Base-by-base conservation (phyloP, 768 basidiomycete genomes). In the Lyophyllum atratum region DNA sequence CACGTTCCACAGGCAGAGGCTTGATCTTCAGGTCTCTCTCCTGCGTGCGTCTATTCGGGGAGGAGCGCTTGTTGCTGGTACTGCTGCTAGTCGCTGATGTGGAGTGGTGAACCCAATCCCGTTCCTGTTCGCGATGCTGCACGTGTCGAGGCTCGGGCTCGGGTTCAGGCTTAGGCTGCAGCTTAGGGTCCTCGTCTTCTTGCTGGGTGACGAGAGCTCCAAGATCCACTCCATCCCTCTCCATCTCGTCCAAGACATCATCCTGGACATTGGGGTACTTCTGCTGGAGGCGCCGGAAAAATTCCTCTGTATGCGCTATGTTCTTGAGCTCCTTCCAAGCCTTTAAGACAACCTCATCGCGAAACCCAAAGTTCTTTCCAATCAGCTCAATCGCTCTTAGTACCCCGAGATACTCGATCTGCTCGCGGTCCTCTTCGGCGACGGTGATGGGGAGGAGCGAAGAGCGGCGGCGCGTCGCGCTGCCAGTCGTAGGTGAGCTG, bases 331-430 rank as follows among this genome's bases (percentile, higher is more conserved):
- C 31, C 9, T 64, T 33, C 58, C 75, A 81, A 26, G 82, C 70
- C 14, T 66, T 66, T 49, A 72, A 68, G 19, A 81, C 80, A 5
- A 80, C 73, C 2, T 72, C 69, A 43, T 75, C 63, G 12, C 65
- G 67, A 56, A 80, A 79, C 15, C 77, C 77, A 40, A 83, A 79
- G 29, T 80, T 79, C 19, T 68, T 62, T 0, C 79, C 74, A 70
- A 85, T 80, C 54, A 65, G 66, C 10, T 68, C 61, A 2, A 84
- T 54, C 15, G 68, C 65, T n/a, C 56, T 54, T 19, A 61, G 51
- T 15, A 68, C 58, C 1, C 69, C 73, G 21, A 70, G 56, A 45
- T 52, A 52, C 42, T 68, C 61, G 17, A 66, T 56, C 24, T 46
- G 58, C 21, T 58, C 57, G 37, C 60, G 56, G 46, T 67, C 66